A percentile compares a stretch with the other conserved stretches of the same genome.
Evolutionary conservation across 352 stramenopile genomes (phyloP).

Genomic region (Thraustochytrium striatum): DNA sequence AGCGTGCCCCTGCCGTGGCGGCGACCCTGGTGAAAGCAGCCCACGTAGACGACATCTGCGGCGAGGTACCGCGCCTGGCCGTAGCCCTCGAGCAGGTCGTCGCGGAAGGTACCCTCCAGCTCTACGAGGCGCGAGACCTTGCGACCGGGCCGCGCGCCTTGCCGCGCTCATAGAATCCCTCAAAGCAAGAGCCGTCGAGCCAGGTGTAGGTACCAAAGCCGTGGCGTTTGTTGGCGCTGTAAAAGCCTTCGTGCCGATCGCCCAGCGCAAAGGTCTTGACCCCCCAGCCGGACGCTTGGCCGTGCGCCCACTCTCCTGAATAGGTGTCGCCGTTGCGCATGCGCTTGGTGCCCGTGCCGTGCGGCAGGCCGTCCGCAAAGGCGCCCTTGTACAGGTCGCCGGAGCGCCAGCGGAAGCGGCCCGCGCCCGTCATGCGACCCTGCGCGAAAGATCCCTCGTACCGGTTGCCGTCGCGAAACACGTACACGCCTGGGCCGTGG

Average conservation of each 20-base stretch:
- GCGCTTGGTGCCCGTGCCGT: conserved; percentile 5
- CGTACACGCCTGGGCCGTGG: conserved; percentile 1
- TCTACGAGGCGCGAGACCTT: too few species aligned
- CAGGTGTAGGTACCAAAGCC: neutral
- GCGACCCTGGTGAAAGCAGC: neutral
- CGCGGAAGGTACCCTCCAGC: too few species aligned
- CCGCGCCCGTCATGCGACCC: neutral
- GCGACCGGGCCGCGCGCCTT: too few species aligned
- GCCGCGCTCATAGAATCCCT: conserved; percentile 12
- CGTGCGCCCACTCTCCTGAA: neutral
- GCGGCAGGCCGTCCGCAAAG: conserved; percentile 4
- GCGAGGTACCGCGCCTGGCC: too few species aligned
- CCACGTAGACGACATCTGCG: too few species aligned
- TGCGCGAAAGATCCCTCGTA: conserved; percentile 8
- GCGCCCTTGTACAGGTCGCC: conserved; percentile 18
- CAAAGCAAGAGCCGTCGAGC: neutral
- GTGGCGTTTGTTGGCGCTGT: conserved; percentile 5
- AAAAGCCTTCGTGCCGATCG: conserved; percentile 28
- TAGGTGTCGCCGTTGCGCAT: neutral
- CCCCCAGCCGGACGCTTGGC: conserved; percentile 26
- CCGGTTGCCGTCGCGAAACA: conserved; percentile 12
- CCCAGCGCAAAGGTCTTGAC: neutral
- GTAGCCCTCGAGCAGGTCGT: too few species aligned
- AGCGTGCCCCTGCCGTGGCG: neutral
- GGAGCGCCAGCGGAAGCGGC: conserved; percentile 1